phyloP scores from a whole-genome alignment of 2,329 filamentous ascomycete species.

The Ascochyta pisi region DNA sequence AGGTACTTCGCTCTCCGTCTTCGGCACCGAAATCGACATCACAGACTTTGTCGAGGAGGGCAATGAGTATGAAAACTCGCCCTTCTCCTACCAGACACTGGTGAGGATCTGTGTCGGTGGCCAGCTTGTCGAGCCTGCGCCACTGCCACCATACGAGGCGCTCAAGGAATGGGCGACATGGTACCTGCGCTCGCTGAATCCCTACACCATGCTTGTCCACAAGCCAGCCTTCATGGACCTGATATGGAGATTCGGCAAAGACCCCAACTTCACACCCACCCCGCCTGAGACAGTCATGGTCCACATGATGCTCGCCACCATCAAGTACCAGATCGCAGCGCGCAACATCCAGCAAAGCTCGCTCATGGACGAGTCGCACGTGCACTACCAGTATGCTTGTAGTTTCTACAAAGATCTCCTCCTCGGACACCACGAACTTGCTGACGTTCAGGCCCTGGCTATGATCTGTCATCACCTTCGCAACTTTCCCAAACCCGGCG shows the following conservation, averaged over 20 bases:
- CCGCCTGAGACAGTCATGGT: slow-evolving; percentile 72
- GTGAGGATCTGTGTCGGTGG: slow-evolving; percentile 67
- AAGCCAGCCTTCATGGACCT: slow-evolving; percentile 74
- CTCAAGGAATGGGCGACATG: slow-evolving; percentile 74
- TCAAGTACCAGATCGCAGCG: slow-evolving; percentile 78
- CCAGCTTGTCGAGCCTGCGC: slow-evolving; percentile 61
- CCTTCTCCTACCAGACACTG: slow-evolving; percentile 74
- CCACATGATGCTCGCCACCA: slow-evolving; percentile 80
- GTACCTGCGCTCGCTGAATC: slow-evolving; percentile 76
- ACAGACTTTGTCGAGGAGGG: slow-evolving; percentile 73
- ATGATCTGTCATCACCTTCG: slow-evolving; percentile 76
- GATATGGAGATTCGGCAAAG: slow-evolving; percentile 78
- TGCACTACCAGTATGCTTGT: slow-evolving; percentile 78
- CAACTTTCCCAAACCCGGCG: slow-evolving; percentile 79
- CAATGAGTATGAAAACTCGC: slow-evolving; percentile 62
- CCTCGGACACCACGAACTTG: slow-evolving; percentile 65
- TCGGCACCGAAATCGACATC: slow-evolving; percentile 81
- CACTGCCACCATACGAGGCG: slow-evolving; percentile 68
- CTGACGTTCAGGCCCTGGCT: slow-evolving; percentile 74
- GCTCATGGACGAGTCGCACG: slow-evolving; percentile 71
- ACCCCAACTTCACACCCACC: slow-evolving; percentile 67
- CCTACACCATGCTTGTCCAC: slow-evolving; percentile 79
- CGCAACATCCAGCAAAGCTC: slow-evolving; percentile 63
- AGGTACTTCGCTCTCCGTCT: slow-evolving; percentile 76
- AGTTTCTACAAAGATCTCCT: slow-evolving; percentile 72